phyloP scores from a whole-genome alignment of 2,329 filamentous ascomycete genomes.

The Apiospora marii region DNA sequence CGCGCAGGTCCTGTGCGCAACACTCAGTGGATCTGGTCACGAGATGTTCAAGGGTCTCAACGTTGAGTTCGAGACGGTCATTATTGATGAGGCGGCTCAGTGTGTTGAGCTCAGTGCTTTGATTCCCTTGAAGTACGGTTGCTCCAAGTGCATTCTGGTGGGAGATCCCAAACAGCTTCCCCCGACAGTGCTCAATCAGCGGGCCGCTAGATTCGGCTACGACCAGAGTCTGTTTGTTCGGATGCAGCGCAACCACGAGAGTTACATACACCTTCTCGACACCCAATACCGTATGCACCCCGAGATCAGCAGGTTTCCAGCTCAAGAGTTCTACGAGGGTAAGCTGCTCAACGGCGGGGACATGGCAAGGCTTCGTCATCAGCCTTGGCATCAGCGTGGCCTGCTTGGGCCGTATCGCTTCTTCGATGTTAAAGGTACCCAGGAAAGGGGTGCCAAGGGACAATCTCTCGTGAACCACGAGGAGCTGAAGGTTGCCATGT shows the following conservation, averaged over 20 bases:
- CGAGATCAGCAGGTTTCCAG: slow-evolving; percentile 91
- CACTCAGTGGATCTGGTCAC: slow-evolving; percentile 92
- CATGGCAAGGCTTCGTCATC: slow-evolving; percentile 78
- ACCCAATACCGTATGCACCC: slow-evolving; percentile 99
- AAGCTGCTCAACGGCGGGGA: slow-evolving; percentile 83
- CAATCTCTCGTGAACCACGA: slow-evolving; percentile 90
- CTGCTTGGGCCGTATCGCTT: slow-evolving; percentile 94
- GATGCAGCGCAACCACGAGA: slow-evolving; percentile 92
- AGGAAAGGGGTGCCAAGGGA: slow-evolving; percentile 80
- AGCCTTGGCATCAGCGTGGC: slow-evolving; percentile 85
- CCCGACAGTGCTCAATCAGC: slow-evolving; percentile 93
- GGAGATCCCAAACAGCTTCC: slow-evolving; percentile 98
- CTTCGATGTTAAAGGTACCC: slow-evolving; percentile 92
- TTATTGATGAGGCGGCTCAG: slow-evolving; percentile 97
- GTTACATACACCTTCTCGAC: slow-evolving; percentile 92
- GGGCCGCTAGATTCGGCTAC: slow-evolving; percentile 90
- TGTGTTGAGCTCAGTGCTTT: slow-evolving; percentile 96
- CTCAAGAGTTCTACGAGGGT: slow-evolving; percentile 89
- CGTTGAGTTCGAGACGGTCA: slow-evolving; percentile 97
- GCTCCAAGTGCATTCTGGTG: slow-evolving; percentile 94
- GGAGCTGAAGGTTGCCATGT: slow-evolving; percentile 86
- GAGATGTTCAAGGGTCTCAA: slow-evolving; percentile 96
- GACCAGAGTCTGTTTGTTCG: slow-evolving; percentile 98
- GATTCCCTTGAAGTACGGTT: slow-evolving; percentile 97
- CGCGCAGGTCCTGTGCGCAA: slow-evolving; percentile 93